phyloP scores from a whole-genome alignment of 2,329 filamentous ascomycete genomes.

The Paecilomyces formosus region DNA sequence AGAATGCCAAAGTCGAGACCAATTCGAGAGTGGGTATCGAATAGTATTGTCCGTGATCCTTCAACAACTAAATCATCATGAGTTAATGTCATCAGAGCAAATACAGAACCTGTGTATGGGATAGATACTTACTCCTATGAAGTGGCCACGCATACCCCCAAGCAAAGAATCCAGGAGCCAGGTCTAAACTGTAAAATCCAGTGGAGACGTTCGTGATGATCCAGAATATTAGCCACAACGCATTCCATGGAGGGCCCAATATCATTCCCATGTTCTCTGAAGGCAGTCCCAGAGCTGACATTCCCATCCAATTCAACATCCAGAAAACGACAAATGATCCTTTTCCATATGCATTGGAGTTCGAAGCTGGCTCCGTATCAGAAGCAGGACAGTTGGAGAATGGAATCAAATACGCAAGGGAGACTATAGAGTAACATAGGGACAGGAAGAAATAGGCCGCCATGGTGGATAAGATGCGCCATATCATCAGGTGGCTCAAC shows the following conservation, averaged over 20 bases:
- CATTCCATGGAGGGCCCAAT: constrained; percentile 53
- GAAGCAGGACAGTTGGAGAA: constrained; percentile 45
- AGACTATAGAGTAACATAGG: constrained; percentile 57
- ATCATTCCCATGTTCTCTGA: constrained; percentile 61
- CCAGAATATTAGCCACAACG: constrained; percentile 60
- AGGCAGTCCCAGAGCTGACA: constrained; percentile 55
- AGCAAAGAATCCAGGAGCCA: constrained; percentile 52
- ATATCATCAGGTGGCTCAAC: constrained; percentile 51
- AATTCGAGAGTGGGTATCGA: constrained; percentile 51
- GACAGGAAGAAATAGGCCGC: constrained; percentile 55
- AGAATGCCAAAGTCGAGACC: constrained; percentile 56
- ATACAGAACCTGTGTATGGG: not conserved
- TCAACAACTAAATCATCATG: constrained; percentile 42
- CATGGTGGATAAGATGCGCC: constrained; percentile 51
- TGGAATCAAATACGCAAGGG: constrained; percentile 56
- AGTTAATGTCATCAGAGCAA: constrained; percentile 2
- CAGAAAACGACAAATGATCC: constrained; percentile 57
- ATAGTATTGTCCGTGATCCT: constrained; percentile 53
- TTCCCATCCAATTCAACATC: constrained; percentile 57
- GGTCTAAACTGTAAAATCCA: constrained; percentile 52
- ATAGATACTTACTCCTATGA: constrained; percentile 42
- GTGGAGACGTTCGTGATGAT: constrained; percentile 59
- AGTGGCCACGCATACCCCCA: constrained; percentile 61
- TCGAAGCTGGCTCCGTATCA: constrained; percentile 36
- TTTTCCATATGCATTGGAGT: constrained; percentile 49